Evolutionary conservation across 345 rosid species (phyloP), one percentile per base, ranked within the genome.

Genomic region (Firmiana major): DNA sequence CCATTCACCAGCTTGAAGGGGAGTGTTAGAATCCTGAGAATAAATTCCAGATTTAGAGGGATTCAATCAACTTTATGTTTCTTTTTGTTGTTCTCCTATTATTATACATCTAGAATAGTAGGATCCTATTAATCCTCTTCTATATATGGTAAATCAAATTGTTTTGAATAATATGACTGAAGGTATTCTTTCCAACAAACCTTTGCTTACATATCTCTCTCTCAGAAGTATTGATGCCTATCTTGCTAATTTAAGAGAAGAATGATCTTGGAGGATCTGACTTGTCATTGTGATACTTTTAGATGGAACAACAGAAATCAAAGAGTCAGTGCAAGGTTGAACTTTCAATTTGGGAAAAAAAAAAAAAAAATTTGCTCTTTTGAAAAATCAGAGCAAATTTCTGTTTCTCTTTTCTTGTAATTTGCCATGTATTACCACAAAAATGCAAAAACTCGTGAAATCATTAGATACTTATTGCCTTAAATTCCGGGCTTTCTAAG

Each of bases 161-260:
- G 34, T 31, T 31, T 31, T 31, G 34, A 3, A 31, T 31, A 3
- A 31, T 31, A 2, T 31, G n/a, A 31, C 3, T 31, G 34, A 31
- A 31, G 34, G 34, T 31, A 31, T 31, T 31, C 97, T 88, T 97
- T 24, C 36, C 11, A 24, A 59, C 34, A 24, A 9, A 9, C 22
- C 3, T 16, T 58, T 15, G 24, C 10, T 4, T 54, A 58, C 16
- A 58, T 58, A 22, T 22, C 9, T 58, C 63, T 9, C 59, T 54
- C 15, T 58, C 15, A 22, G 22, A 58, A 21, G 15, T 58, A 58
- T 22, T 22, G n/a, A n/a, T n/a, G n/a, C n/a, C n/a, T n/a, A n/a
- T n/a, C 63, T 22, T 22, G 63, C 63, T 58, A 58, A 58, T 4
- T 58, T 10, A 58, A 9, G 22, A 53, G 57, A 67, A 13, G 62